Evolutionary conservation across 805 yeast species (phyloP).

Genomic region (Kregervanrija pseudodelftensis): DNA sequence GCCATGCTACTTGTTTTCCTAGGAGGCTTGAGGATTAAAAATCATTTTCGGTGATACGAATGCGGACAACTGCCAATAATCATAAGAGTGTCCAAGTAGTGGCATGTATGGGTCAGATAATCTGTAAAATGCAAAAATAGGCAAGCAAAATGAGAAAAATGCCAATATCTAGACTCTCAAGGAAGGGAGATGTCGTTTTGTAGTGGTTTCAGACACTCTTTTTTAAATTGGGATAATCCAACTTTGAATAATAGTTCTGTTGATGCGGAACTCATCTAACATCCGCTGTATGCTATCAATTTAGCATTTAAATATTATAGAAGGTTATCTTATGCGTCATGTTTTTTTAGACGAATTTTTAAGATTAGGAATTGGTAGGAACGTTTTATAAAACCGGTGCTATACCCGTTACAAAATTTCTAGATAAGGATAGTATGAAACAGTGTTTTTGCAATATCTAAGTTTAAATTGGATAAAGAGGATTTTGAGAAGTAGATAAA

Average conservation of each 20-base stretch:
- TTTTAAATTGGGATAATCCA: slow-evolving; percentile 26
- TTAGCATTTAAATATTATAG: slow-evolving; percentile 52
- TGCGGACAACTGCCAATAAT: too few relatives aligned
- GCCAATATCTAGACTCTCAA: slow-evolving; percentile 21
- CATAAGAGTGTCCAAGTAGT: too few relatives aligned
- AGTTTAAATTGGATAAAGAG: slow-evolving; percentile 42
- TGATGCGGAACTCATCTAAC: slow-evolving; percentile 37
- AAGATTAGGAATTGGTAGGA: slow-evolving; percentile 37
- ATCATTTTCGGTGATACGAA: too few relatives aligned
- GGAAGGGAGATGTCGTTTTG: slow-evolving; percentile 24
- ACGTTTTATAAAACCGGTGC: slow-evolving; percentile 52
- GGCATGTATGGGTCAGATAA: too few relatives aligned
- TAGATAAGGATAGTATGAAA: slow-evolving; percentile 46
- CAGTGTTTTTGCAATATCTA: slow-evolving; percentile 49
- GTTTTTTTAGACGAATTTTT: slow-evolving; percentile 53
- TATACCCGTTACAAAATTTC: slow-evolving; percentile 70
- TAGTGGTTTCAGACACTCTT: slow-evolving; percentile 52
- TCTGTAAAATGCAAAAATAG: too few relatives aligned
- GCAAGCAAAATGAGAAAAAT: neutral
- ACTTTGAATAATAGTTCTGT: slow-evolving; percentile 12
- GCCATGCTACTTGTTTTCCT: too few relatives aligned
- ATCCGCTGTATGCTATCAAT: slow-evolving; percentile 39
- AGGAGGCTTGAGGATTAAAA: too few relatives aligned
- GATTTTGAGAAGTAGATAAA: slow-evolving; percentile 41
- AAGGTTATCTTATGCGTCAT: slow-evolving; percentile 51